phyloP scores from a whole-genome alignment of 2,329 filamentous ascomycete species.

The Penicillium polonicum region DNA sequence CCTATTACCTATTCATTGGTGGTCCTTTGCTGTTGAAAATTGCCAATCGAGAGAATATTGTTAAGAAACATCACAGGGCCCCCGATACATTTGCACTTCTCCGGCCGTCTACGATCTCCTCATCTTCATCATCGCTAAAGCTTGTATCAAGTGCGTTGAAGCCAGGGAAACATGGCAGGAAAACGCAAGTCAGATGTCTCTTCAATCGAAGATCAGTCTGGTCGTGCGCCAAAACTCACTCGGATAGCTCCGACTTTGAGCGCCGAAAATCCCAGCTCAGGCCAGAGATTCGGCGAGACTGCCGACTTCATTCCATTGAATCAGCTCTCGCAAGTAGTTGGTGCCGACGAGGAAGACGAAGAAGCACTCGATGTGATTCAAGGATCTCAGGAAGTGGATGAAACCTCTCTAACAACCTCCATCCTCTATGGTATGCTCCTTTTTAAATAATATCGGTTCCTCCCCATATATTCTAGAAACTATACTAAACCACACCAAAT shows the following conservation, averaged over 20 bases:
- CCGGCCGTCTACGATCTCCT: background rate
- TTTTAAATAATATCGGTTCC: background rate
- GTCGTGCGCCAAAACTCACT: background rate
- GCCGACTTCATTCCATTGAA: constrained; percentile 33
- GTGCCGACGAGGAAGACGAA: constrained; percentile 40
- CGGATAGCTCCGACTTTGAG: background rate
- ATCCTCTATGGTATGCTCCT: constrained; percentile 42
- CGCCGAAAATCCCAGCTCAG: constrained; percentile 12
- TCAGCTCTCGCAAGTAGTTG: constrained; percentile 30
- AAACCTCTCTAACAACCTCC: constrained; percentile 35
- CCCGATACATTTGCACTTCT: background rate
- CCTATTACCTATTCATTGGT: background rate
- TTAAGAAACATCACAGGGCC: too few species aligned
- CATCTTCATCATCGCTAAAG: background rate
- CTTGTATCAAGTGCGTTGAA: background rate
- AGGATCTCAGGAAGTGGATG: constrained; percentile 36
- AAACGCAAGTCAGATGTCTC: constrained; percentile 2
- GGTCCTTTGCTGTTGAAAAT: background rate
- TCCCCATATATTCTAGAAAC: background rate
- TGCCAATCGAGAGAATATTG: too few species aligned
- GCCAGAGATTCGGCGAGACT: constrained; percentile 31
- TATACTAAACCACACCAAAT: constrained; percentile 1
- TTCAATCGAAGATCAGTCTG: background rate
- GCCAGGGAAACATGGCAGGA: background rate
- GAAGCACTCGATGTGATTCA: constrained; percentile 34